A percentile compares a stretch with the other conserved stretches of the same genome.
phyloP scores from a whole-genome alignment of 495 filamentous ascomycete species.

The Penicillium samsonianum region DNA sequence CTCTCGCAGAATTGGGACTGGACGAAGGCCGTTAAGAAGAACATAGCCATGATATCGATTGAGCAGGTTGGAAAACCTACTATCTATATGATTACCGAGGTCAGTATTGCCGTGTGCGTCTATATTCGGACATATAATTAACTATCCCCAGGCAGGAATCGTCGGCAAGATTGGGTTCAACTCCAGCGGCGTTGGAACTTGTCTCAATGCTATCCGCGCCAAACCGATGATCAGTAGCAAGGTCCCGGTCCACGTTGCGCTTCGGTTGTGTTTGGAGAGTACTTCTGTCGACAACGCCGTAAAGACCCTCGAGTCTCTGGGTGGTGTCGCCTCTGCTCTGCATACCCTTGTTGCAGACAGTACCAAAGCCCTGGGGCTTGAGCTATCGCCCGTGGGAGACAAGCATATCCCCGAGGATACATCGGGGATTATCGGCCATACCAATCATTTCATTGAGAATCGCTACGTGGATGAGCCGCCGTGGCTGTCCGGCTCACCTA shows the following conservation, averaged over 20 bases:
- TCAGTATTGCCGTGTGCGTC: constrained; percentile 7
- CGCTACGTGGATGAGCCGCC: constrained; percentile 49
- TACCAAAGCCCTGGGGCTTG: constrained; percentile 54
- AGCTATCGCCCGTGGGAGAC: constrained; percentile 58
- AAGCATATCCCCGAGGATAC: constrained; percentile 50
- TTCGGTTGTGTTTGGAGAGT: constrained; percentile 61
- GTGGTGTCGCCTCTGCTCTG: constrained; percentile 60
- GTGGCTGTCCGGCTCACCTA: constrained; percentile 56
- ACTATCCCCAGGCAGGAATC: constrained; percentile 57
- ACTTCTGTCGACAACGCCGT: constrained; percentile 53
- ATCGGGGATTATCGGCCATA: constrained; percentile 55
- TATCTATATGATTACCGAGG: constrained; percentile 52
- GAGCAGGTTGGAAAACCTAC: constrained; percentile 47
- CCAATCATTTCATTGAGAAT: constrained; percentile 63
- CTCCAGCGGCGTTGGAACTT: constrained; percentile 60
- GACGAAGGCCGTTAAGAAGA: constrained; percentile 48
- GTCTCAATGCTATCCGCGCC: constrained; percentile 66
- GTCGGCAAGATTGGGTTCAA: constrained; percentile 75
- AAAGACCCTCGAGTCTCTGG: constrained; percentile 40
- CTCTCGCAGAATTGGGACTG: constrained; percentile 73
- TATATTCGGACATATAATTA: neutral
- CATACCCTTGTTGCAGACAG: constrained; percentile 64
- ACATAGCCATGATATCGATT: constrained; percentile 57
- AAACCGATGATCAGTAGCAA: constrained; percentile 54
- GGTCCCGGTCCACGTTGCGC: constrained; percentile 63